Conservation (phyloP, 108 stramenopile genomes). For the Skeletonema menzelii region DNA sequence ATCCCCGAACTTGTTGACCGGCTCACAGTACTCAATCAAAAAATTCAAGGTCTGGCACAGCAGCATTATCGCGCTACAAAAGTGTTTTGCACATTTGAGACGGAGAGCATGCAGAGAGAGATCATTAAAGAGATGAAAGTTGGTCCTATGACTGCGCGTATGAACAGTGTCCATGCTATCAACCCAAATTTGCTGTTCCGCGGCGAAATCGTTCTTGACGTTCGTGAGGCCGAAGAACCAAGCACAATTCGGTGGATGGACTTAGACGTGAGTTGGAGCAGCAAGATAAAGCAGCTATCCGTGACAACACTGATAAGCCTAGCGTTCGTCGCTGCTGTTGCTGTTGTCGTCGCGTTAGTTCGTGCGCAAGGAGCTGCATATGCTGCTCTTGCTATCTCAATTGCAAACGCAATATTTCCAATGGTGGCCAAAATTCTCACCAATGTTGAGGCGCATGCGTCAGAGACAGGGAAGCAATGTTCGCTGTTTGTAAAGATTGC, state of each 20-base stretch:
- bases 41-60: constrained; percentile 74
- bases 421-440: constrained; percentile 71
- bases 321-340: constrained; percentile 49
- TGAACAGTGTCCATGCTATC: constrained; percentile 36
- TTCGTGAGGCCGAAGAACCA: constrained; percentile 83
- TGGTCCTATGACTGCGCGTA: constrained; percentile 53
- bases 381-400: constrained; percentile 67
- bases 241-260: constrained; percentile 82
- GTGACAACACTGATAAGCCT: constrained; percentile 63
- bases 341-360: constrained; percentile 44
- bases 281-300: constrained; percentile 47
- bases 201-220: constrained; percentile 53
- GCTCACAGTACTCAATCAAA: constrained; percentile 61
- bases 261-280: constrained; percentile 53
- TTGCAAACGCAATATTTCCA: constrained; percentile 77
- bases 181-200: constrained; percentile 53
- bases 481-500: constrained; percentile 82
- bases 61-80: constrained; percentile 68
- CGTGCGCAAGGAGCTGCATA: constrained; percentile 20
- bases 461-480: constrained; percentile 66
- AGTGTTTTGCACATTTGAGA: constrained; percentile 90
- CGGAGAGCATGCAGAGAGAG: constrained; percentile 73
- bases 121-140: constrained; percentile 66
- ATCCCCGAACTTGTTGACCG: constrained; percentile 60
- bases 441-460: constrained; percentile 67